Base-by-base conservation (phyloP, 1,284 basidiomycete genomes). In the Coriolopsis trogii region DNA sequence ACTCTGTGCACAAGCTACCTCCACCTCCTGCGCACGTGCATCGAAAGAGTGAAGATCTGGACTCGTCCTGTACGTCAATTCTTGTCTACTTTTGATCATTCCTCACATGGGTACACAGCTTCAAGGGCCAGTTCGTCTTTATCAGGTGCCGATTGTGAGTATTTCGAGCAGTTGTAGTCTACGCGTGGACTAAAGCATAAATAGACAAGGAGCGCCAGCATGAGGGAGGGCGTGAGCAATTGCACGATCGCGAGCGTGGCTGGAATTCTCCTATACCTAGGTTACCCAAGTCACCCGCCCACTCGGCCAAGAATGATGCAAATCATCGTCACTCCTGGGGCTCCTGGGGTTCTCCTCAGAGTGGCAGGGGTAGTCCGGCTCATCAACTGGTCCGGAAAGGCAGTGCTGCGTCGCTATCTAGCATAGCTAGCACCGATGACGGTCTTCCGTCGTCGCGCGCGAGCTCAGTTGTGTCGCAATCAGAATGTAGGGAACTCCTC, bases 401-500 rank as follows among this genome's bases (percentile, higher is more conserved):
- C 26, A 78, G 76, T 43, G 45, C 59, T 41, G 63, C 68, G 6
- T 76, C 75, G 13, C 55, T 75, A 21, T 63, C 63, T 13, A 70
- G 68, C 44, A 62, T 74, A 28, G 64, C 63, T 9, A 70, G 67
- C 41, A 63, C 69, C 18, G 72, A 76, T 46, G 74, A 72, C 38
- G 66, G 45, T 15, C 20, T 66, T 36, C 55, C 59, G 39, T 70
- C 72, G n/a, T 77, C 77, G 4, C 64, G 70, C 40, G 68, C 71
- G 18, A 76, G 74, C 48, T 80, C 80, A 3, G 49, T 70, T 6
- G 66, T 70, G 41, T 82, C 80, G 26, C 75, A 74, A 59, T 66
- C 71, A 24, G 77, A 80, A 29, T 71, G 79, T 81, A 53, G 65
- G 76, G 67, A 39, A 47, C n/a, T 15, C 37, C 31, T 37, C 16